phyloP scores from a whole-genome alignment of 306 rosid species.

The Sindora glabra region DNA sequence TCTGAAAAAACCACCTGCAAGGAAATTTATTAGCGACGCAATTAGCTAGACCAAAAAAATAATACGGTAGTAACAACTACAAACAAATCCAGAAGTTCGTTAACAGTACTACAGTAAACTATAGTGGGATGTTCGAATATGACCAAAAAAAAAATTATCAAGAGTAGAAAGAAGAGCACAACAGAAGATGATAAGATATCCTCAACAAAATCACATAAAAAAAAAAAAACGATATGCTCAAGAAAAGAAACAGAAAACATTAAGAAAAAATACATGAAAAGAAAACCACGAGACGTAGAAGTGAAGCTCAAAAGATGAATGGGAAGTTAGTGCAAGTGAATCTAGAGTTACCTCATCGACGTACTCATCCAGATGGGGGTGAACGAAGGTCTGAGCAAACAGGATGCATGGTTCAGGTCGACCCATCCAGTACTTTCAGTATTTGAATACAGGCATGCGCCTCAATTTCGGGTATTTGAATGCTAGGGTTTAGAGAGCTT shows the following conservation, averaged over 20 bases:
- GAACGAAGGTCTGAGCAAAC: constrained; percentile 85
- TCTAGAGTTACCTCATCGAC: constrained; percentile 75
- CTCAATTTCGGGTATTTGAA: neutral
- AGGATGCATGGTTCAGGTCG: constrained; percentile 90
- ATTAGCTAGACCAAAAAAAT: too few species aligned
- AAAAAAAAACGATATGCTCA: too few species aligned
- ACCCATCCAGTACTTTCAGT: constrained; percentile 42
- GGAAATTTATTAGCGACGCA: neutral
- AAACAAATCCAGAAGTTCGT: too few species aligned
- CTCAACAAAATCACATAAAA: too few species aligned
- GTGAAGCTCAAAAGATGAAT: neutral
- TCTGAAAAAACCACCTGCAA: constrained; percentile 78
- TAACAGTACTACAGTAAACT: neutral
- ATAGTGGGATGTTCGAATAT: neutral
- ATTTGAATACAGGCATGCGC: constrained; percentile 22
- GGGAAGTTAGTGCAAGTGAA: neutral
- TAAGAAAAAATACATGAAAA: neutral
- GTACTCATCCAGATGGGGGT: constrained; percentile 87
- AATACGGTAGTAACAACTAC: too few species aligned
- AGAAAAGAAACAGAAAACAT: too few species aligned
- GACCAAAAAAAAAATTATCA: too few species aligned
- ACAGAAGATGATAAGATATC: too few species aligned
- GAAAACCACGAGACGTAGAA: neutral
- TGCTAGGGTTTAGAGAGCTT: constrained; percentile 31
- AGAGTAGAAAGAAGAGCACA: too few species aligned